Evolutionary conservation across 208 protist genomes (phyloP).

Genomic region (Trypanosoma melophagium): DNA sequence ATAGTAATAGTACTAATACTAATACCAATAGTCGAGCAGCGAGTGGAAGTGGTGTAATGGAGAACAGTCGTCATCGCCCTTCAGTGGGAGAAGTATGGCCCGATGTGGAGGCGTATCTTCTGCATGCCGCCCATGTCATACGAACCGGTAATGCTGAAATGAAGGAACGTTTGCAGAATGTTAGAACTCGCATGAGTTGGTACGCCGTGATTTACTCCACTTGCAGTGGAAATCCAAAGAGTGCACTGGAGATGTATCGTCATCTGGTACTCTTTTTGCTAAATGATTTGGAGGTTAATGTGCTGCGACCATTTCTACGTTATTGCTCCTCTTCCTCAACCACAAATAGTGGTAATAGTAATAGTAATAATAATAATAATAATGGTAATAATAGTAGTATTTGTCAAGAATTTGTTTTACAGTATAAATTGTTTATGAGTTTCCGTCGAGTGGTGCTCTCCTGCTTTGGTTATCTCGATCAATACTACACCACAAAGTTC

Average conservation of each 20-base stretch:
- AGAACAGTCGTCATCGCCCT: neutral
- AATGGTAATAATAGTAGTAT: too few species aligned
- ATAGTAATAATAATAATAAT: too few species aligned
- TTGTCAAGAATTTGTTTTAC: constrained; percentile 49
- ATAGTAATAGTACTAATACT: too few species aligned
- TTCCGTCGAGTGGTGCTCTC: constrained; percentile 73
- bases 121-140: constrained; percentile 6
- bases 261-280: constrained; percentile 49
- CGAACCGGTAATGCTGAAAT: constrained; percentile 15
- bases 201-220: constrained; percentile 70
- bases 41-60: neutral
- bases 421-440: constrained; percentile 53
- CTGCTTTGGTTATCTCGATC: constrained; percentile 83
- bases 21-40: too few species aligned
- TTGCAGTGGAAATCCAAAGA: constrained; percentile 53
- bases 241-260: constrained; percentile 56
- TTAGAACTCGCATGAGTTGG: constrained; percentile 64
- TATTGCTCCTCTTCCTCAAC: neutral
- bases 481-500: constrained; percentile 68
- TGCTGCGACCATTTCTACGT: constrained; percentile 56
- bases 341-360: too few species aligned
- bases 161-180: constrained; percentile 6
- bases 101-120: constrained; percentile 21
- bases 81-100: constrained; percentile 22
- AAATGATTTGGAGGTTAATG: constrained; percentile 56